Evolutionary conservation across 1,284 basidiomycete genomes (phyloP).

Genomic region (Ustilago tritici): DNA sequence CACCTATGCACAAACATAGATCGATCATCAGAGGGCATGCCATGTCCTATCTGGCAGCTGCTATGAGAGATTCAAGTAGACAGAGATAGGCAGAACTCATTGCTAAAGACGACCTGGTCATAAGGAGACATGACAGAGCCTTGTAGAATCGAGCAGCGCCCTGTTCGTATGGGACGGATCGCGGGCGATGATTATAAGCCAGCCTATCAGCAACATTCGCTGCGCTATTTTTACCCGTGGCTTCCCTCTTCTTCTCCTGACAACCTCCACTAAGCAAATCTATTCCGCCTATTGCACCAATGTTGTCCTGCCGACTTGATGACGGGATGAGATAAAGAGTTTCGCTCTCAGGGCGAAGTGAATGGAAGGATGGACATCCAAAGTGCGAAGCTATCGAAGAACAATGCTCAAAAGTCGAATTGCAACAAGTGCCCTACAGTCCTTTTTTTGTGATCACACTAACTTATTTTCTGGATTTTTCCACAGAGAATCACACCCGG

Average conservation of each 20-base stretch:
- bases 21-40: neutral
- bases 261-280: neutral
- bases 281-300: no score
- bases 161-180: neutral
- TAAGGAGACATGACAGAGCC: neutral
- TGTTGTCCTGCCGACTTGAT: no score
- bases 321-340: neutral
- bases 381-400: no score
- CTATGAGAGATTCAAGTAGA: no score
- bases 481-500: neutral
- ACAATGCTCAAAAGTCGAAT: no score
- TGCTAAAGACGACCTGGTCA: neutral
- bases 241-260: neutral
- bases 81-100: neutral
- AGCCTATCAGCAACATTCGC: neutral
- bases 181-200: neutral
- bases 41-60: no score
- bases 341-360: neutral
- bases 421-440: no score
- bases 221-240: neutral
- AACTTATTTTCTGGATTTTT: neutral
- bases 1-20: neutral
- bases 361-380: neutral
- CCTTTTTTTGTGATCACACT: neutral
- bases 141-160: neutral